phyloP scores from a whole-genome alignment of 129 eudicot species.

The Flaveria trinervia region DNA sequence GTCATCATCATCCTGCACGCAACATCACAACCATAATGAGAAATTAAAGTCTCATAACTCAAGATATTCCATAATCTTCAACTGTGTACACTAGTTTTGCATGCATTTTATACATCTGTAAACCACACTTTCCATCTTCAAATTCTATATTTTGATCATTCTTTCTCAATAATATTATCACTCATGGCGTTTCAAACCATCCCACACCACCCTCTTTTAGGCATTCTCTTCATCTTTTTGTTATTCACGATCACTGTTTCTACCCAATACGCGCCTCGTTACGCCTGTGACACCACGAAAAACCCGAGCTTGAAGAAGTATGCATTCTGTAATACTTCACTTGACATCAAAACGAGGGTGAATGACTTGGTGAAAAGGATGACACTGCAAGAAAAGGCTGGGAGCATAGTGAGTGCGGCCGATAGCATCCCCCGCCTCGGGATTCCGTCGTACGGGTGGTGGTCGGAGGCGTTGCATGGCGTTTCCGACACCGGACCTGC shows the following conservation, averaged over 20 bases:
- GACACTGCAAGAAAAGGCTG: conserved; percentile 50
- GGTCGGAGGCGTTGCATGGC: conserved; percentile 72
- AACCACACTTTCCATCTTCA: conserved; percentile 15
- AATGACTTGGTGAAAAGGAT: conserved; percentile 48
- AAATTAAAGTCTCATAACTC: conserved; percentile 3
- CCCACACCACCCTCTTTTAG: neutral
- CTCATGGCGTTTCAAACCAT: conserved; percentile 26
- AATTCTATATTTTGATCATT: neutral
- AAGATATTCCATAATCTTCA: conserved; percentile 1
- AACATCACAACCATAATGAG: conserved; percentile 24
- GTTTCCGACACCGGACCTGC: conserved; percentile 54
- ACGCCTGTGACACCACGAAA: conserved; percentile 39
- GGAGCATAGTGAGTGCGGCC: conserved; percentile 48
- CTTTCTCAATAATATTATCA: conserved; percentile 2
- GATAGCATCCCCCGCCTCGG: conserved; percentile 49
- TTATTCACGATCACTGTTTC: neutral
- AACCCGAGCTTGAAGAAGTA: conserved; percentile 32
- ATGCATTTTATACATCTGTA: neutral
- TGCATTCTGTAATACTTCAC: conserved; percentile 38
- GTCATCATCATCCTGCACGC: conserved; percentile 28
- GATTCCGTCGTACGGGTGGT: conserved; percentile 59
- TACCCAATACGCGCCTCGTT: conserved; percentile 24
- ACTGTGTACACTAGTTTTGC: neutral
- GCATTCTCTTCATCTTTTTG: conserved; percentile 12
- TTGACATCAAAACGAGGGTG: conserved; percentile 35